A percentile compares a stretch with the other conserved stretches of the same genome.
Evolutionary conservation across 1,284 basidiomycete genomes (phyloP).

Genomic region (Ceratobasidium sp.): DNA sequence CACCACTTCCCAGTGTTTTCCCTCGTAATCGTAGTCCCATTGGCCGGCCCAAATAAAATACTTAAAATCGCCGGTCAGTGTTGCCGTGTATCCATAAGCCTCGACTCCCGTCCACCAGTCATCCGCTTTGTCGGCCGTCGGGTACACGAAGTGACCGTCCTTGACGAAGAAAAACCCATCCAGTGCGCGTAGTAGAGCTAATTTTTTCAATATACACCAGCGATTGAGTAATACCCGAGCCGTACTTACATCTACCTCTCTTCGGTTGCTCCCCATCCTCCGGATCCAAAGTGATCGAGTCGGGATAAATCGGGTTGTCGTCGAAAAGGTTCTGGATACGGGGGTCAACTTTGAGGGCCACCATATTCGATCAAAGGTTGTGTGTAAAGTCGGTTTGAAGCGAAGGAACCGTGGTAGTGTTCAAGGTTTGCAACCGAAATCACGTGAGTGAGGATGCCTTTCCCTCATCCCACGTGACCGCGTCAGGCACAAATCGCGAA

Average conservation of each 20-base stretch:
- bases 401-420: too few species aligned
- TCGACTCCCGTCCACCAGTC: constrained; percentile 2
- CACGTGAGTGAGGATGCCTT: not conserved
- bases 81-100: not conserved
- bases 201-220: not conserved
- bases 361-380: too few species aligned
- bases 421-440: not conserved
- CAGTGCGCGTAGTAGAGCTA: not conserved
- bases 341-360: too few species aligned
- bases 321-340: too few species aligned
- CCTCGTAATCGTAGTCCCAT: not conserved
- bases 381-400: too few species aligned
- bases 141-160: not conserved
- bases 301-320: too few species aligned
- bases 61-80: not conserved
- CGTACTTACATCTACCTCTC: not conserved
- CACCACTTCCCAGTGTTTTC: not conserved
- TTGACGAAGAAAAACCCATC: constrained; percentile 1
- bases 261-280: too few species aligned
- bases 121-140: not conserved
- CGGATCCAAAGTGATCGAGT: too few species aligned
- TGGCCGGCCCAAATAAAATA: constrained; percentile 6
- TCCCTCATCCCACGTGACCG: not conserved
- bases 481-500: not conserved
- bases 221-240: not conserved